A percentile compares a stretch with the other conserved stretches of the same genome.
phyloP scores from a whole-genome alignment of 768 basidiomycete species.

The Sporobolomyces roseus region DNA sequence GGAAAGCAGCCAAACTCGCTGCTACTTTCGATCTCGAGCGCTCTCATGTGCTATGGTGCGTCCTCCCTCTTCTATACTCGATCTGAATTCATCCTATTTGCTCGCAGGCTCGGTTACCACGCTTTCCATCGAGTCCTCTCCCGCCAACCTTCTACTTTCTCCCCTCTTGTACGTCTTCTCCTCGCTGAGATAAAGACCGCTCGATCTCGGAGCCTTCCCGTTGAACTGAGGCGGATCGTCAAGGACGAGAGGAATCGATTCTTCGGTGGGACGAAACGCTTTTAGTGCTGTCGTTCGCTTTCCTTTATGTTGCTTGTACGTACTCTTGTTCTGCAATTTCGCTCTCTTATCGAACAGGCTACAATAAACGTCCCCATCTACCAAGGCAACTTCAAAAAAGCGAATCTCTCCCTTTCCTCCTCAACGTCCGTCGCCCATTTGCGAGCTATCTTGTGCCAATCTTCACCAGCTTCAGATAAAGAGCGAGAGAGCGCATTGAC shows the following conservation, averaged over 20 bases:
- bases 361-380: background rate
- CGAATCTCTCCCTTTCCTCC: background rate
- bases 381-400: background rate
- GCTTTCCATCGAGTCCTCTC: slow-evolving; percentile 69
- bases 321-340: background rate
- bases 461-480: background rate
- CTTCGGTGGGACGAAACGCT: background rate
- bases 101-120: slow-evolving; percentile 68
- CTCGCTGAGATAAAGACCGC: background rate
- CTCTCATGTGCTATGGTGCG: slow-evolving; percentile 61
- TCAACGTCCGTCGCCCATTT: background rate
- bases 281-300: background rate
- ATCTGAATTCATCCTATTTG: background rate
- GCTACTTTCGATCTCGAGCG: slow-evolving; percentile 55
- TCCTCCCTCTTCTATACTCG: background rate
- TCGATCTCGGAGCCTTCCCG: background rate
- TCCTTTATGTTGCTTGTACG: background rate
- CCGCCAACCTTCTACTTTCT: slow-evolving; percentile 53
- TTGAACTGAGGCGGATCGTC: background rate
- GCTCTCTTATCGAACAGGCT: too few species aligned
- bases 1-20: slow-evolving; percentile 49
- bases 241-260: background rate
- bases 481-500: background rate
- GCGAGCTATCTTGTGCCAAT: background rate
- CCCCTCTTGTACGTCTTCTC: slow-evolving; percentile 17